Base-by-base conservation (phyloP, 2,329 filamentous ascomycete genomes). In the Truncatella angustata region DNA sequence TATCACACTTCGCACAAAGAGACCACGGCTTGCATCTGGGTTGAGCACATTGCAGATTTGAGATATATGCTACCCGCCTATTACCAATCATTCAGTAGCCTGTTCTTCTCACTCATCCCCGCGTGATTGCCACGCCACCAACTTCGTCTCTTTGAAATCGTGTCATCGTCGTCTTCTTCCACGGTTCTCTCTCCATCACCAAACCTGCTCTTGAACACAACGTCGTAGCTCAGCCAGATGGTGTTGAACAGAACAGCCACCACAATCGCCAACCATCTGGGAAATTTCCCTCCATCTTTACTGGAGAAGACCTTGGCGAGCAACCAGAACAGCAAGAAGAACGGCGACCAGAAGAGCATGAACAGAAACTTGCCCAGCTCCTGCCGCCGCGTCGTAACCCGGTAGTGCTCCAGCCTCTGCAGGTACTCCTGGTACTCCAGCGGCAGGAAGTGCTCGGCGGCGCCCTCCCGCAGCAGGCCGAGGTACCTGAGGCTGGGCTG, bases 401-500 rank as follows among this genome's bases (percentile, higher is more conserved):
- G 83, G 67, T 93, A 97, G 0, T 89, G 74, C 50, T 82, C 80
- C 42, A 97, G 76, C 12, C 78, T 72, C 6, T 79, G 73, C 3
- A 99, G 77, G 67, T 92, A 96, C 2, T 74, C 72, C 60, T 85
- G 85, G 65, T 97, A 99, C 50, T 88, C 85, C 4, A 78, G 70
- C 0, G 94, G 94, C 1, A 99, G 77, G n/a, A 78, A 75, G 65
- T 94, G 88, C 67, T 97, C 91, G 2, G 74, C 73, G 0, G 90
- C 92, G 14, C 94, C 94, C 58, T 87, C 82, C 12, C 79, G 83
- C 60, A 99, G 82, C 47, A 97, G 79, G 55, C 87, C 86, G 21
- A 97, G 74, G 67, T 99, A 97, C 11, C 94, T 85, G 39, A 83
- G 77, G 2, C 90, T 96, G 0, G 94, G 81, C 70, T 97, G 90